phyloP scores from a whole-genome alignment of 805 yeast genomes.

The Spathaspora hagerdaliae region DNA sequence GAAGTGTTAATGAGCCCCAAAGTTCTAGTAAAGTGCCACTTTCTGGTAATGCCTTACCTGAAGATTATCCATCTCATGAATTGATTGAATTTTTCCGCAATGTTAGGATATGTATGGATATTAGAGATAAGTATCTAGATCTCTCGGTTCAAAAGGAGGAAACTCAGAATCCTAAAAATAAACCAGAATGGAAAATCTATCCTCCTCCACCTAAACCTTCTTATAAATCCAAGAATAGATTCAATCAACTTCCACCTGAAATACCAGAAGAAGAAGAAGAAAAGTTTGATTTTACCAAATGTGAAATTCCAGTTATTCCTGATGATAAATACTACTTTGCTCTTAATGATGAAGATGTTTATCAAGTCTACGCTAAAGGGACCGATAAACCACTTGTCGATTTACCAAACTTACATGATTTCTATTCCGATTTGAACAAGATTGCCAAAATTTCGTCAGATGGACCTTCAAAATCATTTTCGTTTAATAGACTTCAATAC shows the following conservation, averaged over 20 bases:
- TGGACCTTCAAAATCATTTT: constrained; percentile 96
- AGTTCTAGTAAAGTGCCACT: background rate
- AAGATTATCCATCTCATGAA: constrained; percentile 65
- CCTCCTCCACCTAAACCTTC: constrained; percentile 95
- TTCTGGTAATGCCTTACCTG: constrained; percentile 18
- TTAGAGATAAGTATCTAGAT: constrained; percentile 72
- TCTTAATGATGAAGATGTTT: constrained; percentile 64
- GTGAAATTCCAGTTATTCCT: constrained; percentile 47
- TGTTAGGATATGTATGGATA: constrained; percentile 60
- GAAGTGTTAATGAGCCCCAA: background rate
- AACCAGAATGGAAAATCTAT: constrained; percentile 68
- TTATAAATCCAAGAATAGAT: constrained; percentile 54
- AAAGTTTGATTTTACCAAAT: constrained; percentile 52
- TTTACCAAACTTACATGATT: constrained; percentile 84
- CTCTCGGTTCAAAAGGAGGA: constrained; percentile 66
- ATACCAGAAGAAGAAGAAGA: constrained; percentile 39
- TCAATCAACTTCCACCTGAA: constrained; percentile 39
- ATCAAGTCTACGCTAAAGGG: constrained; percentile 48
- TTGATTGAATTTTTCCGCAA: constrained; percentile 59
- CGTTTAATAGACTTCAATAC: constrained; percentile 88
- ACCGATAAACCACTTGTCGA: constrained; percentile 39
- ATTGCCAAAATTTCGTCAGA: constrained; percentile 77
- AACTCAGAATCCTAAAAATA: constrained; percentile 80
- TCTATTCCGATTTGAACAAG: constrained; percentile 75
- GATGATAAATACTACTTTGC: constrained; percentile 39